Base-by-base conservation (phyloP, 176 grass and related monocot genomes). In the Eragrostis nindensis region DNA sequence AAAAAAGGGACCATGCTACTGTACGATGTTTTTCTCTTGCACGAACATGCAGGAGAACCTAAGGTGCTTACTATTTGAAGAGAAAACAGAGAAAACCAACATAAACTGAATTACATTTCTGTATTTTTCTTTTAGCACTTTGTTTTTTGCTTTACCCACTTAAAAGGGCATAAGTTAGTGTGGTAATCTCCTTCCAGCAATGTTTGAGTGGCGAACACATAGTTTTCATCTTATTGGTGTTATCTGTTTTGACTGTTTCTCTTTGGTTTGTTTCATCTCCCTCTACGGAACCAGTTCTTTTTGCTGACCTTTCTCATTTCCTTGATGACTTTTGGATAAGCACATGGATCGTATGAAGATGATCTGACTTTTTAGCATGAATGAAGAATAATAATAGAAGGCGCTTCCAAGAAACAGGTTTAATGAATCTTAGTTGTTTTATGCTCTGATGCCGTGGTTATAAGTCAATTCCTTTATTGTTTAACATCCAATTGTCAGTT, bases 281-380 rank as follows among this genome's bases (percentile, higher is more conserved):
- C 19, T 41, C 3, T 45, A 74, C 7, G n/a, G 52, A 60, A 84
- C 29, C 24, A 21, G 0, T 29, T 43, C 46, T 67, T 70, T 66
- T 74, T 49, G 27, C 49, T 32, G 11, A 14, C 55, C 66, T 68
- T 68, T 50, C 62, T 81, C 22, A 44, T 46, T 73, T 42, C 24
- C 29, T 44, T 87, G 75, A 32, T 57, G n/a, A 56, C 42, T 52
- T 80, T 75, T 71, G 84, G 76, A 75, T 54, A 64, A 90, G 67
- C 44, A 53, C 41, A 91, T 80, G 54, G 65, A 77, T 38, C 10
- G 46, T 39, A 54, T 82, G 73, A 47, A 78, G 74, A 85, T 84
- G 69, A n/a, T 88, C 80, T 82, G 71, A 89, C 80, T 86, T 89
- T 32, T 80, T 43, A 26, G 67, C 62, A 86, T 84, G 84, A 93